These are phyloP conservation scores for Verbena officinalis DNA, from an alignment of 257 asterid genomes.

Conservation along the genomic window DNA sequence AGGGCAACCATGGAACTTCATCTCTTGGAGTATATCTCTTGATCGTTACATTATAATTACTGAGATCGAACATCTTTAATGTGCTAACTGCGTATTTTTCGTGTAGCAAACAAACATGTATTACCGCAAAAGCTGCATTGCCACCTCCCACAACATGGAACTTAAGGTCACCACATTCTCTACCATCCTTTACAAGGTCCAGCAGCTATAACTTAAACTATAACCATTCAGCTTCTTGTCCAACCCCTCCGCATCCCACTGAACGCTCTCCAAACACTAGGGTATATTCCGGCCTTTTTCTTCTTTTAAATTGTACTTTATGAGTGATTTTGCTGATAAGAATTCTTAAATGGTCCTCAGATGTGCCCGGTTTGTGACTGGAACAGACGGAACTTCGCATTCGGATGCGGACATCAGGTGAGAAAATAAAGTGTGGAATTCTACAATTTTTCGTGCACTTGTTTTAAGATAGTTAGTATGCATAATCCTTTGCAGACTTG, in stretches of 20 bases:
- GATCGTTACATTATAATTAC: too few species aligned
- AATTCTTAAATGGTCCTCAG: conserved; percentile 29
- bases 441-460: background rate
- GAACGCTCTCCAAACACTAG: conserved; percentile 28
- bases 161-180: conserved; percentile 17
- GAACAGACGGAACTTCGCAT: conserved; percentile 40
- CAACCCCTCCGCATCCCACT: conserved; percentile 42
- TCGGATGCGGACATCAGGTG: conserved; percentile 67
- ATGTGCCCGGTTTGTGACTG: conserved; percentile 52
- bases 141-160: conserved; percentile 48
- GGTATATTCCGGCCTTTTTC: conserved; percentile 22
- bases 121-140: conserved; percentile 31
- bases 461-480: background rate
- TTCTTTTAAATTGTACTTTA: background rate
- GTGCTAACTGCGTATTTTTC: background rate
- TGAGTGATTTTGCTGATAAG: conserved; percentile 5
- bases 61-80: background rate
- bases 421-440: background rate
- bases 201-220: conserved; percentile 33
- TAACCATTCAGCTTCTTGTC: conserved; percentile 27
- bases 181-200: background rate
- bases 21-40: conserved; percentile 54
- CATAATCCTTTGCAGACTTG: conserved; percentile 42
- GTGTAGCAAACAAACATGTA: conserved; percentile 42
- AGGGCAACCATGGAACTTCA: conserved; percentile 81